Evolutionary conservation across 345 rosid genomes (phyloP).

Genomic region (Sonneratia caseolaris): DNA sequence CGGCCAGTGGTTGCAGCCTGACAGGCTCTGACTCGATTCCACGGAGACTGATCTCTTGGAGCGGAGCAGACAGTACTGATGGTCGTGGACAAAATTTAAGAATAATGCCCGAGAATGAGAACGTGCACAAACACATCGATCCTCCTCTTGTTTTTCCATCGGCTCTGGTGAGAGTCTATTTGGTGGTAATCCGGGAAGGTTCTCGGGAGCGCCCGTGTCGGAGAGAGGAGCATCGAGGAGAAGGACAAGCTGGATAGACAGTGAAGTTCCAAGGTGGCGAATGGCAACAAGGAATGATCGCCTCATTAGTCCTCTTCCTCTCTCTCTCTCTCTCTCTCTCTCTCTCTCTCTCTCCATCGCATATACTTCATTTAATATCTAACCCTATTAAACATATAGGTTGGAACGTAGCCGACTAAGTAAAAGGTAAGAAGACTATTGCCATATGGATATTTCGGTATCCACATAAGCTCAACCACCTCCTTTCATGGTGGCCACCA

Average conservation of each 20-base stretch:
- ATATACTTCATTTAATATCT: too few relatives aligned
- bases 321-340: neutral
- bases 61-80: neutral
- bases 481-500: neutral
- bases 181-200: neutral
- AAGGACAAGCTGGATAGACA: neutral
- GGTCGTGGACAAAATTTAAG: neutral
- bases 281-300: neutral
- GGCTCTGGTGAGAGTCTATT: neutral
- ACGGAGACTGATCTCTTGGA: neutral
- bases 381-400: too few relatives aligned
- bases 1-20: neutral
- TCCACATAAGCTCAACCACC: too few relatives aligned
- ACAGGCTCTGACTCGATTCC: neutral
- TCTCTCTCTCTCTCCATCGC: neutral
- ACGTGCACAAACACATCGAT: neutral
- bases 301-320: neutral
- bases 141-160: neutral
- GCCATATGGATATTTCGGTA: too few relatives aligned
- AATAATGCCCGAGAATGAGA: neutral
- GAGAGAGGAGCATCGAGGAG: neutral
- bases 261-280: neutral
- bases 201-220: neutral
- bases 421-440: too few relatives aligned
- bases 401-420: too few relatives aligned